Percentiles rank a stretch among this genome's conserved stretches.
These are phyloP conservation scores for Phaeotremella skinneri DNA, from an alignment of 768 basidiomycete genomes.

Conservation along the genomic window DNA sequence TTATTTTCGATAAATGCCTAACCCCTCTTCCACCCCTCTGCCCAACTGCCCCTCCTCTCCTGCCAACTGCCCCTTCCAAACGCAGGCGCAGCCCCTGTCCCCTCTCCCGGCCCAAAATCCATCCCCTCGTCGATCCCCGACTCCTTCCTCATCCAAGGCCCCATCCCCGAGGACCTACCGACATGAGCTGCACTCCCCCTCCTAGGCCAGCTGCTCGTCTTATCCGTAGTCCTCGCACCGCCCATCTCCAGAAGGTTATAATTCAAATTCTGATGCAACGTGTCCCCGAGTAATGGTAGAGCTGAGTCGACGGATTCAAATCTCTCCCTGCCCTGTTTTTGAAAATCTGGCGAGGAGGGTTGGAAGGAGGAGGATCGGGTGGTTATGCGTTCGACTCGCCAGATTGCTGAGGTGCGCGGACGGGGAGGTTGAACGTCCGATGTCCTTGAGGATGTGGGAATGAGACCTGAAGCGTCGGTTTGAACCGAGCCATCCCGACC, in stretches of 20 bases:
- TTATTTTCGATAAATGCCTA: not conserved
- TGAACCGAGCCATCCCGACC: not conserved
- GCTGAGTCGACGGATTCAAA: slow-evolving; percentile 35
- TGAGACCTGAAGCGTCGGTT: not conserved
- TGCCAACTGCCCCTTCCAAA: slow-evolving; percentile 16
- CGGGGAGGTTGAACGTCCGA: not conserved
- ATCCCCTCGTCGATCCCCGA: not conserved
- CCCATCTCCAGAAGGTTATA: not conserved
- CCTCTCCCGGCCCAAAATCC: not conserved
- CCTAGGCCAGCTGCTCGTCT: not conserved
- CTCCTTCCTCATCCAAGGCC: slow-evolving; percentile 5
- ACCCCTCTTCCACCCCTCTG: slow-evolving; percentile 28
- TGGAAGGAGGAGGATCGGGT: slow-evolving; percentile 16
- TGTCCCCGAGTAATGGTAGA: slow-evolving; percentile 13
- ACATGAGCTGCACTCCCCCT: not conserved
- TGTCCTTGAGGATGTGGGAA: slow-evolving; percentile 5
- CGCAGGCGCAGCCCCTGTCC: not conserved
- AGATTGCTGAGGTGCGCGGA: slow-evolving; percentile 6
- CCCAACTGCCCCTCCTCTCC: slow-evolving; percentile 42
- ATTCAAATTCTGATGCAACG: not conserved
- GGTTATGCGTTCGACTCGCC: slow-evolving; percentile 10
- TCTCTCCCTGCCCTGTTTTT: slow-evolving; percentile 15
- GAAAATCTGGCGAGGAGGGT: not conserved
- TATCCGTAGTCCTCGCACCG: not conserved
- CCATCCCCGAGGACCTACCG: not conserved